Base-by-base conservation (phyloP, 768 basidiomycete species). In the Boletus eberwhitei region DNA sequence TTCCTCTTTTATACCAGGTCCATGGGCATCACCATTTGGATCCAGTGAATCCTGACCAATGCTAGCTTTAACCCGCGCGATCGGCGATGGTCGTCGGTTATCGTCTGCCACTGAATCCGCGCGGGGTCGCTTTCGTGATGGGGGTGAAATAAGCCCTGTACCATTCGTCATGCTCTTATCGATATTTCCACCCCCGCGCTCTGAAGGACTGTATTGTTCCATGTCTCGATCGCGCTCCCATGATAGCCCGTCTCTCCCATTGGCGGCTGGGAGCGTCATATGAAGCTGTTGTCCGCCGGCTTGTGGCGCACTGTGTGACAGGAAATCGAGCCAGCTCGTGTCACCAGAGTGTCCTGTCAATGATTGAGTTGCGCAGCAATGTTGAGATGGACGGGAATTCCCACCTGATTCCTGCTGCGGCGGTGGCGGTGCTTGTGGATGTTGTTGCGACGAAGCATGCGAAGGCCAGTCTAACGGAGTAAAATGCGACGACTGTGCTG, bases 381-480 rank as follows among this genome's bases (percentile, higher is more conserved):
- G 22, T 34, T 32, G n/a, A 34, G 5, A 22, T 4, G 16, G 37
- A 21, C 12, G 12, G 37, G 8, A 16, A 39, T 38, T 43, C 60
- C 16, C 41, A 67, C 68, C 67, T 50, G 63, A 53, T 47, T 67
- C 64, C 42, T 72, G 67, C 29, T 59, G 67, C 46, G 58, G 51
- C 34, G 60, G 57, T 17, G 59, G 49, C 8, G 63, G 40, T 35
- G 44, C 29, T 50, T 58, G 70, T 21, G 53, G 14, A n/a, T 62
- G 56, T 41, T 56, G 61, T 39, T 63, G 70, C n/a, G 62, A 47
- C 3, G 69, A 51, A 8, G 56, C 59, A 50, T 72, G 71, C 7
- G 72, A 66, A 19, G 71, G 71, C 71, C 71, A 72, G 48, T 72
- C 71, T n/a, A 72, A 22, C 31, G 71, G 43, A 5, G 37, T 46